Conservation (phyloP, 1,139 yeast genomes). For the Suhomyces yuchorum region DNA sequence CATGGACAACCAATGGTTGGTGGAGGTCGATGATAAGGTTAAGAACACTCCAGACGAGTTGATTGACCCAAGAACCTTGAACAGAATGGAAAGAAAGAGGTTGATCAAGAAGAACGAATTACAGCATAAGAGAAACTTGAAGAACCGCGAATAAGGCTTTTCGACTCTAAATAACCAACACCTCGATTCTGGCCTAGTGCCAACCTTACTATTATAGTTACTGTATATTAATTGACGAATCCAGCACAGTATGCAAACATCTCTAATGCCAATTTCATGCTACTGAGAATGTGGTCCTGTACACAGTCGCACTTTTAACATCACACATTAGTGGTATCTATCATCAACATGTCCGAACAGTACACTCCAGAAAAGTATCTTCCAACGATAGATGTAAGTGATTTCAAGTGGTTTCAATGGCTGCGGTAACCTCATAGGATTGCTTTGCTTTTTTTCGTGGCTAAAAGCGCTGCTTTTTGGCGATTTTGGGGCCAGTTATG, state of each 20-base stretch:
- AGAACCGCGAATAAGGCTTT: conserved; percentile 26
- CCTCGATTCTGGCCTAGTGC: conserved; percentile 2
- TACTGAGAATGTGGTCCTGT: background rate
- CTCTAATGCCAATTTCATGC: background rate
- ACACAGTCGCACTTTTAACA: background rate
- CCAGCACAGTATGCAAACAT: background rate
- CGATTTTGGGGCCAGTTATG: background rate
- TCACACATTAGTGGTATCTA: conserved; percentile 2
- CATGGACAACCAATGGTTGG: conserved; percentile 90
- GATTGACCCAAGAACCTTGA: conserved; percentile 82
- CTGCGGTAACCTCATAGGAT: too few species aligned
- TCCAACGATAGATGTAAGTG: conserved; percentile 67
- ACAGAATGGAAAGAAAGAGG: conserved; percentile 80
- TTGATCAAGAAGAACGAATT: conserved; percentile 82
- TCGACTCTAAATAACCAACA: conserved; percentile 2
- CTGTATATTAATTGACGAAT: conserved; percentile 7
- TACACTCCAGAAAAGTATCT: conserved; percentile 42
- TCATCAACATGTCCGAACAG: conserved; percentile 18
- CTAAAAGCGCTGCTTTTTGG: background rate
- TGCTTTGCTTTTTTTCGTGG: background rate
- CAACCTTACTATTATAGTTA: background rate
- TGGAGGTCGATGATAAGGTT: conserved; percentile 81
- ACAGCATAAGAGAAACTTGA: conserved; percentile 82
- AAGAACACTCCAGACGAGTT: conserved; percentile 69
- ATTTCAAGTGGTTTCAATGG: background rate